phyloP scores from a whole-genome alignment of 1,139 yeast species.

The Yamadazyma dendronema region DNA sequence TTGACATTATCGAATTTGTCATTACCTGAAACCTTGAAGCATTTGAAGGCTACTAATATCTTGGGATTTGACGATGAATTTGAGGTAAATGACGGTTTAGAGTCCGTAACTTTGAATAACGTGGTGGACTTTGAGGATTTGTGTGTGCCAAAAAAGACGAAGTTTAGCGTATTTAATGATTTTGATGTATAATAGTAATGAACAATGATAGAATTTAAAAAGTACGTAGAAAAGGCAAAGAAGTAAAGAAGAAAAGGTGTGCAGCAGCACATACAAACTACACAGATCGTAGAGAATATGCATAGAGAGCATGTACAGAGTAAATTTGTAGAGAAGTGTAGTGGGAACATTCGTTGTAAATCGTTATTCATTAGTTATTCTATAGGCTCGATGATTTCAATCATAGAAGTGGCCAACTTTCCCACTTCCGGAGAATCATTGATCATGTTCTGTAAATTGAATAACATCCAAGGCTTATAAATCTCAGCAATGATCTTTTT shows the following conservation, averaged over 20 bases:
- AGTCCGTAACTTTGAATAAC: slow-evolving; percentile 1
- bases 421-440: slow-evolving; percentile 7
- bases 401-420: slow-evolving; percentile 2
- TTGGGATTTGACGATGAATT: slow-evolving; percentile 4
- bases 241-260: background rate
- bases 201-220: background rate
- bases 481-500: slow-evolving; percentile 39
- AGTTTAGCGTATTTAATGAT: slow-evolving; percentile 1
- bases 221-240: background rate
- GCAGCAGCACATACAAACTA: too few species aligned
- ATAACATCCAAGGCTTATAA: slow-evolving; percentile 7
- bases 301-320: too few species aligned
- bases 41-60: slow-evolving; percentile 2
- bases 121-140: slow-evolving; percentile 5
- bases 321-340: too few species aligned
- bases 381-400: slow-evolving; percentile 2
- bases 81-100: background rate
- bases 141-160: background rate
- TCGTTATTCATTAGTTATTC: slow-evolving; percentile 1
- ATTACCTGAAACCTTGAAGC: slow-evolving; percentile 7
- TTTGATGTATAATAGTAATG: slow-evolving; percentile 2
- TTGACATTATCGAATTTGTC: slow-evolving; percentile 6
- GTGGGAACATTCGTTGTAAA: too few species aligned
- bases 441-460: slow-evolving; percentile 6
- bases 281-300: too few species aligned